Evolutionary conservation across 192 early-diverging fungal species (phyloP).

Genomic region (Coemansia sp.): DNA sequence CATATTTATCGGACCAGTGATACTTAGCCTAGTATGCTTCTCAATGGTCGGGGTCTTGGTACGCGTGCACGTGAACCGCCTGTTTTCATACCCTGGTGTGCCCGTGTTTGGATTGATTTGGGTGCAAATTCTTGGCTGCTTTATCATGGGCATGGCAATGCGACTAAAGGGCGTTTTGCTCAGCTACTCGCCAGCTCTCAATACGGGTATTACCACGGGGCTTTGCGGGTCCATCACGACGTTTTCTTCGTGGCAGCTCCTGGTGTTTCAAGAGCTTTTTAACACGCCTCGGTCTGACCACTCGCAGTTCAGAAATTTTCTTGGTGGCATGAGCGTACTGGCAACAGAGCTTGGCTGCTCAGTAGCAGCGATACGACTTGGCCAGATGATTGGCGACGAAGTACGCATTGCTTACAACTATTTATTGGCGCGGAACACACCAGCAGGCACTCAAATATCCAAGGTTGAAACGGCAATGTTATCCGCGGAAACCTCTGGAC

Average conservation of each 20-base stretch:
- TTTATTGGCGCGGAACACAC: not conserved
- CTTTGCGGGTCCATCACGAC: conserved; percentile 85
- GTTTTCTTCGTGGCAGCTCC: conserved; percentile 78
- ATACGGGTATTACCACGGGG: conserved; percentile 65
- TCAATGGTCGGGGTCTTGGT: conserved; percentile 70
- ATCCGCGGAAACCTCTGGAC: not conserved
- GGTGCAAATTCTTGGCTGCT: conserved; percentile 73
- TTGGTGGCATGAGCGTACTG: conserved; percentile 46
- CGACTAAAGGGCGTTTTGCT: conserved; percentile 37
- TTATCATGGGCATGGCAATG: conserved; percentile 39
- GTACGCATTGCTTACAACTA: conserved; percentile 10
- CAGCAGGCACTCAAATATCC: not conserved
- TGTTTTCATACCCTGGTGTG: conserved; percentile 61
- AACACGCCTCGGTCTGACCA: conserved; percentile 25
- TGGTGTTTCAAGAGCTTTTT: conserved; percentile 56
- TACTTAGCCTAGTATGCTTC: conserved; percentile 44
- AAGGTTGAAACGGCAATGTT: conserved; percentile 33
- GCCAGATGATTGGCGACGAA: conserved; percentile 45
- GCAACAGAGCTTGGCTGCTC: conserved; percentile 37
- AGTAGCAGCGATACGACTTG: conserved; percentile 28
- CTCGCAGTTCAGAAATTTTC: conserved; percentile 43
- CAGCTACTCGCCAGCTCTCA: conserved; percentile 53
- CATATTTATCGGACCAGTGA: conserved; percentile 21
- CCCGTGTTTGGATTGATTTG: conserved; percentile 67
- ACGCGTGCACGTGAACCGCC: conserved; percentile 58